Evolutionary conservation across 2,329 filamentous ascomycete species (phyloP).

Genomic region (Fusarium tanahbumbuense): DNA sequence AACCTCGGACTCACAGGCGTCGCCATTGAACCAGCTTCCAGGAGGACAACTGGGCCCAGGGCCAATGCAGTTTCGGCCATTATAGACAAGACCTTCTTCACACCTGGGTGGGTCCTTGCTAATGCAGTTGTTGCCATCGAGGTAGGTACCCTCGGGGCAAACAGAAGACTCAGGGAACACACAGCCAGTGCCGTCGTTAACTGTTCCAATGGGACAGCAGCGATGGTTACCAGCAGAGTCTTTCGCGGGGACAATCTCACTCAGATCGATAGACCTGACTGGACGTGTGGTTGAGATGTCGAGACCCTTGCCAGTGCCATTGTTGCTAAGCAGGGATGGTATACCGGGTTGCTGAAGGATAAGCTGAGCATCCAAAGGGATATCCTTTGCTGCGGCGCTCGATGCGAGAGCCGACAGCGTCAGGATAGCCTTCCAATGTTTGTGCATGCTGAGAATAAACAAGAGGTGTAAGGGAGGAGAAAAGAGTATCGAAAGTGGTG

Average conservation of each 20-base stretch:
- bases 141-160: slow-evolving; percentile 15
- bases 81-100: slow-evolving; percentile 8
- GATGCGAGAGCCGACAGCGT: neutral
- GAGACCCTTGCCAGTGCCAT: neutral
- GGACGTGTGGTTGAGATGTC: neutral
- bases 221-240: slow-evolving; percentile 15
- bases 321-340: neutral
- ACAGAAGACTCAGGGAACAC: slow-evolving; percentile 34
- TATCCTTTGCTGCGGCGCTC: neutral
- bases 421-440: slow-evolving; percentile 8
- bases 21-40: slow-evolving; percentile 19
- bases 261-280: slow-evolving; percentile 6
- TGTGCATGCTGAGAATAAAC: neutral
- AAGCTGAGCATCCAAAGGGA: slow-evolving; percentile 4
- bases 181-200: slow-evolving; percentile 30
- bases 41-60: neutral
- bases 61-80: slow-evolving; percentile 16
- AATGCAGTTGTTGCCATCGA: slow-evolving; percentile 29
- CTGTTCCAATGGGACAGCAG: slow-evolving; percentile 25
- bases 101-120: slow-evolving; percentile 6
- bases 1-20: slow-evolving; percentile 11
- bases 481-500: neutral
- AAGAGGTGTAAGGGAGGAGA: neutral
- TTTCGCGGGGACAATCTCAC: slow-evolving; percentile 11
- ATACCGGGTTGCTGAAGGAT: slow-evolving; percentile 6